A percentile compares a stretch with the other conserved stretches of the same genome.
Evolutionary conservation across 192 early-diverging fungal species (phyloP).

Genomic region (Rhizophagus sp.): DNA sequence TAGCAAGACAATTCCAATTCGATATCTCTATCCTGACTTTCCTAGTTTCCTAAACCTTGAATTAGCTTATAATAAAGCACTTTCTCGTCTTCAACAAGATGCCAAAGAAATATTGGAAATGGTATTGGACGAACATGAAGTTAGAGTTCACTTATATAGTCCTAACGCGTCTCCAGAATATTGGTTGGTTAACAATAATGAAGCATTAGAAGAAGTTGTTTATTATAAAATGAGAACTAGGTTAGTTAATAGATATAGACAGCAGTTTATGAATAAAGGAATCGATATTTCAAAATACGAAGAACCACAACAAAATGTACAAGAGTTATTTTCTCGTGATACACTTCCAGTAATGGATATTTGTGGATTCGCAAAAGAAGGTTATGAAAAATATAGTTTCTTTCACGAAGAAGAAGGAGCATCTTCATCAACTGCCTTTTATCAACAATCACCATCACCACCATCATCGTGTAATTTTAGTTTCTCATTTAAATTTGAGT

Average conservation of each 20-base stretch:
- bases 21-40: neutral
- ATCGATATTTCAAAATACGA: neutral
- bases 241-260: conserved; percentile 4
- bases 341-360: neutral
- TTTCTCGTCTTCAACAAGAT: conserved; percentile 6
- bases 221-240: conserved; percentile 25
- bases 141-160: neutral
- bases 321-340: neutral
- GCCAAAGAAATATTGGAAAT: neutral
- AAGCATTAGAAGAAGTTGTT: conserved; percentile 3
- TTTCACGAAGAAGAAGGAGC: neutral
- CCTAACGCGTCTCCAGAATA: neutral
- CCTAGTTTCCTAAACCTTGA: neutral
- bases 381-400: neutral
- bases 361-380: neutral
- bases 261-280: neutral
- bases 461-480: neutral
- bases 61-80: neutral
- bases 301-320: neutral
- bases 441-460: neutral
- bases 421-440: neutral
- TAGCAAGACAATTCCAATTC: conserved; percentile 1
- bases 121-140: neutral
- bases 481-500: neutral
- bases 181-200: conserved; percentile 14